These are phyloP conservation scores for Azolla pinnata DNA, from an alignment of 75 land plant genomes.

Conservation along the genomic window DNA sequence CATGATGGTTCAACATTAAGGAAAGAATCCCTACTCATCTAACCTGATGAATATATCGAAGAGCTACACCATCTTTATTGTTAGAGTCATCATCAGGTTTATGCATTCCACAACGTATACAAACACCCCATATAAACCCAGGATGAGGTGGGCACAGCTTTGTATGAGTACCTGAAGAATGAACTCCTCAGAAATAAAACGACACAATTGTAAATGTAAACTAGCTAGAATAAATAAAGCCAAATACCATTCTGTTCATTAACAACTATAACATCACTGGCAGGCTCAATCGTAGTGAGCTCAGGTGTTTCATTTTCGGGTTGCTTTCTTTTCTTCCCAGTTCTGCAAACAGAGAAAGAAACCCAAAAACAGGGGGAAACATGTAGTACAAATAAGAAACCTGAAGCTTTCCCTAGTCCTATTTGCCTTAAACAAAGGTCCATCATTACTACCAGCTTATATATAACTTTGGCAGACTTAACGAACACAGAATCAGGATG, in stretches of 20 bases:
- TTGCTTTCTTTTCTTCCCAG: background rate
- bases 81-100: slow-evolving; percentile 26
- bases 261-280: background rate
- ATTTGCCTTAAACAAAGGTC: no score
- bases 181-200: slow-evolving; percentile 1
- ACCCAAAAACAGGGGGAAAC: no score
- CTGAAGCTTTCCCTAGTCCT: no score
- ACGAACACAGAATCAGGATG: no score
- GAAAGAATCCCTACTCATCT: slow-evolving; percentile 1
- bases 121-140: slow-evolving; percentile 49
- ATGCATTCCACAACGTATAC: slow-evolving; percentile 57
- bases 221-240: background rate
- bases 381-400: no score
- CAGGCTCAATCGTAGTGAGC: background rate
- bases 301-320: background rate
- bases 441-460: no score
- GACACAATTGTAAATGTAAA: background rate
- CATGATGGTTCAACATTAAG: background rate
- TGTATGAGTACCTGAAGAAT: background rate
- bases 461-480: no score
- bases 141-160: slow-evolving; percentile 63
- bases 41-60: slow-evolving; percentile 86
- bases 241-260: background rate
- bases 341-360: no score
- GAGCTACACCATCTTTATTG: slow-evolving; percentile 45